Evolutionary conservation across 805 yeast species (phyloP), one percentile per base, ranked within the genome.

Genomic region (Schizosaccharomyces japonicus): DNA sequence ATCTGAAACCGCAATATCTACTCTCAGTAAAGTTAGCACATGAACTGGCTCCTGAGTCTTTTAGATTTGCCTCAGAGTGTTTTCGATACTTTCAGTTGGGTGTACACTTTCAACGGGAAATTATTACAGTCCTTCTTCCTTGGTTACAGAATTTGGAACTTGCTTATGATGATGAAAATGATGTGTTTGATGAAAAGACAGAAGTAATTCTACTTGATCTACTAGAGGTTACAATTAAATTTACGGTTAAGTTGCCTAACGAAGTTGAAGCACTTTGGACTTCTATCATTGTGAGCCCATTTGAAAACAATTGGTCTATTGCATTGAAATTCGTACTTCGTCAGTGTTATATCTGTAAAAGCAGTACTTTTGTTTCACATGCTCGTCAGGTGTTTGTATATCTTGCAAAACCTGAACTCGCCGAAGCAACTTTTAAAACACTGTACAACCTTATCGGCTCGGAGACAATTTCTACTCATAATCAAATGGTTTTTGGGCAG

Each of bases 191-290:
- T 15, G 58, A 61, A 3, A 65, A 61, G 1, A 64, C 72, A 1
- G 59, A 69, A 46, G 82, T 85, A 92, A 82, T 83, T 1, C 56
- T 87, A 53, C 72, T 71, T 51, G 84, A 85, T 52, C 62, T 87
- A 48, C 74, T 85, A 58, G 95, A 82, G 54, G 78, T 90, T 34
- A 83, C 95, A 0, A 74, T 83, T 32, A 74, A 74, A 50, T 80
- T 78, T 54, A 74, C 85, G 47, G 76, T 78, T 44, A 66, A 68
- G 11, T 74, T 82, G 53, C 81, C 82, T 40, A 79, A 78, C 55
- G 96, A 84, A 55, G 82, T 90, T 8, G 95, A 85, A 59, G 93
- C 93, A 0, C 61, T 90, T 21, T 90, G 99, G 99, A 83, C 81
- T 4, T 87, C 95, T 0, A 65, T 90, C n/a, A 94, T 92, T 1